Conservation (phyloP, 23 red algal genomes). For the Gracilaria gracilis region DNA sequence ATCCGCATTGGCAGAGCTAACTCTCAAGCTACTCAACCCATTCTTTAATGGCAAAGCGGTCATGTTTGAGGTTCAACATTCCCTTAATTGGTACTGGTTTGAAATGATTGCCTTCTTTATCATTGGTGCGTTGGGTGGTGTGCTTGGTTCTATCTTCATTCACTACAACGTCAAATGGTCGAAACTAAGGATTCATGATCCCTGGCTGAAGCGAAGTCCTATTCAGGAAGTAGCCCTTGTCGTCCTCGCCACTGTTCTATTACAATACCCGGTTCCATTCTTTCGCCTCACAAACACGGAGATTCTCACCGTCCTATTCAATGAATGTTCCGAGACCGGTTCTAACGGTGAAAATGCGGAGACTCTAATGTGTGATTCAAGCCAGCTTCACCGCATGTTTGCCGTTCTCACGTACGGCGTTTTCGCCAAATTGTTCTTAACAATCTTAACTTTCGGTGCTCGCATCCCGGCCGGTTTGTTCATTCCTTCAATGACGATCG, state of each 20-base stretch:
- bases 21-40: slow-evolving; percentile 80
- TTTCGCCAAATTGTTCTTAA: slow-evolving; percentile 73
- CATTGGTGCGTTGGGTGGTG: slow-evolving; percentile 79
- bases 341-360: slow-evolving; percentile 45
- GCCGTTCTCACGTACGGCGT: slow-evolving; percentile 63
- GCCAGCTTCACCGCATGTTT: slow-evolving; percentile 33
- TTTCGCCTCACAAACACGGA: slow-evolving; percentile 76
- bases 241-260: slow-evolving; percentile 65
- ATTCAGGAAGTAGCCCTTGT: slow-evolving; percentile 73
- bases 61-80: slow-evolving; percentile 81
- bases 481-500: slow-evolving; percentile 93
- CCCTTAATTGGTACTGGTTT: slow-evolving; percentile 90
- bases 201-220: slow-evolving; percentile 56
- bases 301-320: slow-evolving; percentile 80
- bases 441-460: slow-evolving; percentile 86
- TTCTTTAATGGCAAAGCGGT: slow-evolving; percentile 84
- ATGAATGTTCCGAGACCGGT: slow-evolving; percentile 58
- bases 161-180: slow-evolving; percentile 86
- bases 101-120: slow-evolving; percentile 84
- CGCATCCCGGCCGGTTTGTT: slow-evolving; percentile 87
- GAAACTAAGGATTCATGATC: slow-evolving; percentile 70
- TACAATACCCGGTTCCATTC: slow-evolving; percentile 73
- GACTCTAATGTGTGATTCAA: slow-evolving; percentile 72
- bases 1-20: slow-evolving; percentile 80
- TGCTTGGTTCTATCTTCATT: slow-evolving; percentile 87